phyloP scores from a whole-genome alignment of 2,329 filamentous ascomycete species.

The Nectriaceae sp. region DNA sequence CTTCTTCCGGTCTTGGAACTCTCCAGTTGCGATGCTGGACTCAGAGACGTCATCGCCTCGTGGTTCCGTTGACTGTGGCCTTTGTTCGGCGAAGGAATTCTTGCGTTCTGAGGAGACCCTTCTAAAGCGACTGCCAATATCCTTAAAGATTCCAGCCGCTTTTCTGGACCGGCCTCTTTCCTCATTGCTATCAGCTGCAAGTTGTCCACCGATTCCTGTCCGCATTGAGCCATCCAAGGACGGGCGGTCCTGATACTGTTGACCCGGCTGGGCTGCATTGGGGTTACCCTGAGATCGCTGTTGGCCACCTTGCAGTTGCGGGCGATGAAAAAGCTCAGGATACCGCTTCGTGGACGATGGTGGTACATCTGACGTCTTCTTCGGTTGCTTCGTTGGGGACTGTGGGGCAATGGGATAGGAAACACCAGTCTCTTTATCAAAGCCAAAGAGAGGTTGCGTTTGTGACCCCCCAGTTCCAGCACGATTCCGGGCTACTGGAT shows the following conservation, averaged over 20 bases:
- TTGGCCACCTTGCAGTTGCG: conserved; percentile 12
- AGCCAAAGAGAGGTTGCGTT: conserved; percentile 34
- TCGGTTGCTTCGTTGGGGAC: conserved; percentile 17
- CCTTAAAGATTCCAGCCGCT: conserved; percentile 52
- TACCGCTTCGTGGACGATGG: conserved; percentile 54
- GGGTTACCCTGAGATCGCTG: conserved; percentile 20
- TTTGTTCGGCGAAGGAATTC: conserved; percentile 26
- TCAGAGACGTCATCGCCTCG: conserved; percentile 43
- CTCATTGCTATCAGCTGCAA: conserved; percentile 18
- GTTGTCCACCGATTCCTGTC: conserved; percentile 17
- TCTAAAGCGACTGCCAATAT: conserved; percentile 47
- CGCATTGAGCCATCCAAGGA: conserved; percentile 33
- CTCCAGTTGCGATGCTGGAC: conserved; percentile 44
- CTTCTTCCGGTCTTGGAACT: conserved; percentile 36
- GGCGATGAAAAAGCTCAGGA: conserved; percentile 46
- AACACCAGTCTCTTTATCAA: conserved; percentile 45
- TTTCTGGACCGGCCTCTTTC: conserved; percentile 39
- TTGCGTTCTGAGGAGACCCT: conserved; percentile 37
- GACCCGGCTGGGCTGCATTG: conserved; percentile 7
- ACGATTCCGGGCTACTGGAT: conserved; percentile 35
- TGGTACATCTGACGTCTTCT: conserved; percentile 42
- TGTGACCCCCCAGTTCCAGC: conserved; percentile 33
- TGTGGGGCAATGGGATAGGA: conserved; percentile 5
- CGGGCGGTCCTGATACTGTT: conserved; percentile 14
- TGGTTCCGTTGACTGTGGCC: conserved; percentile 11